phyloP scores from a whole-genome alignment of 352 stramenopile genomes.

The Pythium pyrilobum region DNA sequence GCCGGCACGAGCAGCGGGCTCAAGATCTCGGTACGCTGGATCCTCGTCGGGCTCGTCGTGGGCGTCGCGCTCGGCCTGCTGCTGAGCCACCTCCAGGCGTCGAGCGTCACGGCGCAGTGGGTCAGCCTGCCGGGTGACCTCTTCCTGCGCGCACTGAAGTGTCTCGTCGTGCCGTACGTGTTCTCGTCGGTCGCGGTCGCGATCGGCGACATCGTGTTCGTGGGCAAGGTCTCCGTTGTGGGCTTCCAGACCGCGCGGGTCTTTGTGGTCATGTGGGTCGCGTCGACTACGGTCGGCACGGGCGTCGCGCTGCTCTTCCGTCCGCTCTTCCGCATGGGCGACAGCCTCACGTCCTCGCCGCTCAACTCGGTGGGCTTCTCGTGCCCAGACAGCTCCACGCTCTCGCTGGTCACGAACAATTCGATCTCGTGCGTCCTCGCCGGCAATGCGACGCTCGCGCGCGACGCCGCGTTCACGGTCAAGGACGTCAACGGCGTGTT shows the following conservation, averaged over 20 bases:
- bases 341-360: no score
- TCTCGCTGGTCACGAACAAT: no score
- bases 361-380: no score
- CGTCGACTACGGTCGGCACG: conserved; percentile 35
- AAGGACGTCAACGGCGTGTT: no score
- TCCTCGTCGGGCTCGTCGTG: conserved; percentile 33
- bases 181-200: conserved; percentile 67
- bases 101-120: conserved; percentile 31
- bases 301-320: conserved; percentile 40
- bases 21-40: conserved; percentile 31
- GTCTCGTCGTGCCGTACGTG: conserved; percentile 69
- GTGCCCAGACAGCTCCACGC: no score
- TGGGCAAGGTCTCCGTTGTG: conserved; percentile 56
- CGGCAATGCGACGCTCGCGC: no score
- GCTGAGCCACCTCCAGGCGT: conserved; percentile 31
- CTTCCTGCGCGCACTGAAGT: no score
- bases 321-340: no score
- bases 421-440: no score
- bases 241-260: conserved; percentile 49
- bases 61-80: conserved; percentile 39
- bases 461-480: no score
- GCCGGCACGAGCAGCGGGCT: background rate
- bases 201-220: conserved; percentile 55
- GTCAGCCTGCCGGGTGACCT: conserved; percentile 53
- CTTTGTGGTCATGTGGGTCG: conserved; percentile 40